Conservation (phyloP, 2,329 filamentous ascomycete species). For the Akanthomyces dipterigenus region DNA sequence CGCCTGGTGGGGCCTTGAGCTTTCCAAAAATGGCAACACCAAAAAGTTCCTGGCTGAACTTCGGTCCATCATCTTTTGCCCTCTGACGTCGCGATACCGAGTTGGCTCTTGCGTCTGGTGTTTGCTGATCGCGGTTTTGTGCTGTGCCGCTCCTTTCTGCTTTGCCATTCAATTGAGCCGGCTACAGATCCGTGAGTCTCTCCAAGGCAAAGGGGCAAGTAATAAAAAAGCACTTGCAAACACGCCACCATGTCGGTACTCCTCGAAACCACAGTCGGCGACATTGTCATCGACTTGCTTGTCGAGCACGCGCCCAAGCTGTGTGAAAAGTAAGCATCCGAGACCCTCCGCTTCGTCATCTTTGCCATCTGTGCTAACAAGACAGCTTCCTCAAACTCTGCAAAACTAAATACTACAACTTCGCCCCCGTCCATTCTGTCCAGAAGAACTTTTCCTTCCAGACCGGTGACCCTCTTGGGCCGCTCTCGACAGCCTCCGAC, state of each 20-base stretch:
- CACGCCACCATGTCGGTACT: constrained; percentile 73
- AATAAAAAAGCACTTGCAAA: not conserved
- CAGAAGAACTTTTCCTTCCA: constrained; percentile 96
- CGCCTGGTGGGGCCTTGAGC: not conserved
- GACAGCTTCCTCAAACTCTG: constrained; percentile 89
- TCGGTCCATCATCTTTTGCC: not conserved
- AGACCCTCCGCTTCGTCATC: not conserved
- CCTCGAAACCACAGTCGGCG: constrained; percentile 85
- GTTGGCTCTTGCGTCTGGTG: not conserved
- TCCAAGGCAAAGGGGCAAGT: not conserved
- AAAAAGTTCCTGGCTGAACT: not conserved
- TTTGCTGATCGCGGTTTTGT: not conserved
- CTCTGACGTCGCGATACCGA: not conserved
- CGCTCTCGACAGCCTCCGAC: constrained; percentile 76
- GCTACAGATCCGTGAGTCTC: too few relatives aligned
- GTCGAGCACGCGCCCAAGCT: constrained; percentile 83
- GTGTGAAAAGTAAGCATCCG: constrained; percentile 83
- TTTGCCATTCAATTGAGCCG: not conserved
- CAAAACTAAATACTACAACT: constrained; percentile 99
- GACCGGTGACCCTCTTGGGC: constrained; percentile 88
- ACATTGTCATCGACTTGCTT: constrained; percentile 90
- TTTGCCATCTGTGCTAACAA: constrained; percentile 27
- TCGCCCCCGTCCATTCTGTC: constrained; percentile 82
- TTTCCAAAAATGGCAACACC: constrained; percentile 4
- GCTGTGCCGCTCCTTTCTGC: not conserved